Conservation (phyloP, 106 monocot genomes). For the Vanilla planifolia region DNA sequence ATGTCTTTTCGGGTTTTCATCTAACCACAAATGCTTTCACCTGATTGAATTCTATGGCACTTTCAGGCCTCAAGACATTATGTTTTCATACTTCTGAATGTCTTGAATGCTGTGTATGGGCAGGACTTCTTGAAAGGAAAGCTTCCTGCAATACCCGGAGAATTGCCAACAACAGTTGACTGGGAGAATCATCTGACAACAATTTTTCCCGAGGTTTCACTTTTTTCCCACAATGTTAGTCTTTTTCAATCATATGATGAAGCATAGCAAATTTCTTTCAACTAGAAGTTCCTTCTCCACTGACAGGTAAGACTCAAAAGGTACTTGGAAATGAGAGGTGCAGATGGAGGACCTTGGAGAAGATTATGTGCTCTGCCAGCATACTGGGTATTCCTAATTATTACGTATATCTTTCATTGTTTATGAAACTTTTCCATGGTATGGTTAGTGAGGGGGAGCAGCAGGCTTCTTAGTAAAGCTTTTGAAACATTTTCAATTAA, state of each 20-base stretch:
- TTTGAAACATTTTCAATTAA: neutral
- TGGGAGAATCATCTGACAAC: conserved; percentile 99
- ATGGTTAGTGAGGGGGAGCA: neutral
- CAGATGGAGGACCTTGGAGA: conserved; percentile 99
- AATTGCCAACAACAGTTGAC: conserved; percentile 84
- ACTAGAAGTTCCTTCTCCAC: neutral
- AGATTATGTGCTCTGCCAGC: conserved; percentile 96
- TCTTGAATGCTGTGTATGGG: conserved; percentile 4
- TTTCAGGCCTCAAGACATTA: neutral
- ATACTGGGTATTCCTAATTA: conserved; percentile 66
- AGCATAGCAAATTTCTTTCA: neutral
- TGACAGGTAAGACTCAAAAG: conserved; percentile 89
- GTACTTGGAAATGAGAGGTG: conserved; percentile 99
- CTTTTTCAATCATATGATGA: neutral
- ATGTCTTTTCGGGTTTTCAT: conserved; percentile 88
- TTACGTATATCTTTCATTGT: neutral
- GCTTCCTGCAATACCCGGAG: conserved; percentile 77
- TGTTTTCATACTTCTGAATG: neutral
- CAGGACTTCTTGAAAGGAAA: conserved; percentile 92
- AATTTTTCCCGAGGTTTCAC: conserved; percentile 87
- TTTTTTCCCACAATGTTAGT: neutral
- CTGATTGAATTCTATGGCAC: neutral
- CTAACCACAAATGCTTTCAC: conserved; percentile 14
- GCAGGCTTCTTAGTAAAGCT: neutral
- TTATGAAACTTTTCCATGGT: neutral